Evolutionary conservation across 495 filamentous ascomycete genomes (phyloP), one percentile per base, ranked within the genome.

Genomic region (Hypoxylon fragiforme): DNA sequence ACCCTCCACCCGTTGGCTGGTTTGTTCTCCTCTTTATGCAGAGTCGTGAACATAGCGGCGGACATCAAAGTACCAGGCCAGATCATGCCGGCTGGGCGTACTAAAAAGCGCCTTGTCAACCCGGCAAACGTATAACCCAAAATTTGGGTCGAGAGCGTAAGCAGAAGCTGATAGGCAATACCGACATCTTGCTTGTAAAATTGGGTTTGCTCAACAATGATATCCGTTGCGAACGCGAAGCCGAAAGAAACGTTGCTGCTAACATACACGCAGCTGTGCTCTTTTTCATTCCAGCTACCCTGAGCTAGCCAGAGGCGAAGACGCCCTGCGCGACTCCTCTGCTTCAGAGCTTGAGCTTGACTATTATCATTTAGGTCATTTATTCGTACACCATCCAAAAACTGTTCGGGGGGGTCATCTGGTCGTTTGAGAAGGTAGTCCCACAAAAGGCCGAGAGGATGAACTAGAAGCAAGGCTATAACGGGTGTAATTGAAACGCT

Each of bases 221-320:
- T 83, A 70, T 90, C 87, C 28, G 87, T 90, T 36, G 85, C 85
- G 70, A 92, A 92, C 18, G 89, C 89, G 72, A 92, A 92, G 0
- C 89, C 89, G 63, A 92, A 92, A n/a, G 89, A 89, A 20, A 92
- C 88, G 68, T 92, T 92, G 70, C 89, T 92, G 74, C 85, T 88
- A 59, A 92, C 89, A 60, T 91, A 92, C 46, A 92, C 87, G 67
- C 89, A 92, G 43, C 81, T 85, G 70, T 92, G 89, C 67, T 92
- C 89, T 66, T 92, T 92, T 60, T 89, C 84, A 64, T 92, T 92
- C 89, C 89, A 92, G 24, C 73, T 77, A 3, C 89, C 89, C 59
- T 91, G 89, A 9, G 84, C 86, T 9, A 92, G 73, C 89, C 89
- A 92, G 3, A 87, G 72, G 40, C 86, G 82, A 13, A 84, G 40